Evolutionary conservation across 1,284 basidiomycete genomes (phyloP).

Genomic region (Ustilago vetiveriae): DNA sequence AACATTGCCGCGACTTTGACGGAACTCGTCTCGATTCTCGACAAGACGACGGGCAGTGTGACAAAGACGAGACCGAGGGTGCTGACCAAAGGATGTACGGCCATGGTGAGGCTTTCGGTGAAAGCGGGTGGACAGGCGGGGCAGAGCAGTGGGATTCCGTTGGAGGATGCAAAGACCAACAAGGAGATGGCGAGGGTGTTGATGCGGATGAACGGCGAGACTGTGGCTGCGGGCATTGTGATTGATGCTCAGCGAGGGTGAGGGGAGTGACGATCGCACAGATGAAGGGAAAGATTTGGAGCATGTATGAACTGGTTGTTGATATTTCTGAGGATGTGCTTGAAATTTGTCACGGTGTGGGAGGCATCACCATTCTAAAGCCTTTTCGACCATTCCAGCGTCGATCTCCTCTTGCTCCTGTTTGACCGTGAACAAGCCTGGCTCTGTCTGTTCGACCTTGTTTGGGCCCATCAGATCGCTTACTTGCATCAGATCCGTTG

Average conservation of each 20-base stretch:
- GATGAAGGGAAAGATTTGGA: no score
- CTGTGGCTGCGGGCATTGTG: conserved; percentile 83
- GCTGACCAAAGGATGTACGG: conserved; percentile 81
- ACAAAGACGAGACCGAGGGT: conserved; percentile 81
- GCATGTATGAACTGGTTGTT: no score
- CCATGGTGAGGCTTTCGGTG: conserved; percentile 78
- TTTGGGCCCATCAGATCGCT: conserved; percentile 1
- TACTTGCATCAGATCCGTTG: neutral
- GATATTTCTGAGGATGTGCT: no score
- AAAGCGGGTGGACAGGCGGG: conserved; percentile 46
- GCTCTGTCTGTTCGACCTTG: conserved; percentile 1
- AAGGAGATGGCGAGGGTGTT: conserved; percentile 96
- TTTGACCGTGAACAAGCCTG: conserved; percentile 3
- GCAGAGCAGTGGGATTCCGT: conserved; percentile 48
- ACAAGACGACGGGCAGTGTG: conserved; percentile 79
- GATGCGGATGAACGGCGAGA: conserved; percentile 87
- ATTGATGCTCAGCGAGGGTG: conserved; percentile 41
- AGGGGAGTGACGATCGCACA: no score
- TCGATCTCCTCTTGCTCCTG: conserved; percentile 17
- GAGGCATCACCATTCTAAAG: conserved; percentile 33
- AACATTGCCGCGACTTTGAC: conserved; percentile 88
- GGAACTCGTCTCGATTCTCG: conserved; percentile 80
- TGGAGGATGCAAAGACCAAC: conserved; percentile 84
- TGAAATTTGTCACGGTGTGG: no score
- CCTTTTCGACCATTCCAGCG: conserved; percentile 11